Conservation (phyloP, 208 protist genomes). For the Wallacemonas sp. region DNA sequence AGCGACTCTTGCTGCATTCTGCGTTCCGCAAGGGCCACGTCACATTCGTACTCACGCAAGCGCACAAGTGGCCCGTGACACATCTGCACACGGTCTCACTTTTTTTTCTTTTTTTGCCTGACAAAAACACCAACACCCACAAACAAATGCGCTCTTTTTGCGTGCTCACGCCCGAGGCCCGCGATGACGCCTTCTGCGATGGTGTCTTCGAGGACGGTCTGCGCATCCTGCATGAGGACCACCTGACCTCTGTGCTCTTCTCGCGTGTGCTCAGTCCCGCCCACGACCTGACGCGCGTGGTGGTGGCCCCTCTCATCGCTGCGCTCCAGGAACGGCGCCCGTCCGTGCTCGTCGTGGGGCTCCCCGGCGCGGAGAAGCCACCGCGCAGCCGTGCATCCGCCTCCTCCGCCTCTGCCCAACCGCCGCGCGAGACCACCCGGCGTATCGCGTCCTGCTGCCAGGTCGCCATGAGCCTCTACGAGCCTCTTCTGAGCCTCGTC, state of each 20-base stretch:
- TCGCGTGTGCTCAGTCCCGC: conserved; percentile 69
- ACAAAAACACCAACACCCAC: no score
- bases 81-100: no score
- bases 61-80: no score
- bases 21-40: no score
- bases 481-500: conserved; percentile 49
- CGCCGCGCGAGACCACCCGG: neutral
- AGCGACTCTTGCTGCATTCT: no score
- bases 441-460: conserved; percentile 23
- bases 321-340: conserved; percentile 39
- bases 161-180: conserved; percentile 69
- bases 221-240: conserved; percentile 42
- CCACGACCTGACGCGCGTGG: conserved; percentile 53
- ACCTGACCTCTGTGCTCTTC: conserved; percentile 47
- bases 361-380: conserved; percentile 40
- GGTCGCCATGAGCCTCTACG: conserved; percentile 56
- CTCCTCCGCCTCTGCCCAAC: neutral
- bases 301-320: conserved; percentile 59
- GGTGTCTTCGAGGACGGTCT: conserved; percentile 78
- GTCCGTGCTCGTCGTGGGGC: conserved; percentile 48
- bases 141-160: conserved; percentile 62
- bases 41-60: no score
- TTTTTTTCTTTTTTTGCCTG: conserved; percentile 6
- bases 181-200: conserved; percentile 68
- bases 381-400: neutral